phyloP scores from a whole-genome alignment of 495 filamentous ascomycete species.

The Recurvomyces mirabilis region DNA sequence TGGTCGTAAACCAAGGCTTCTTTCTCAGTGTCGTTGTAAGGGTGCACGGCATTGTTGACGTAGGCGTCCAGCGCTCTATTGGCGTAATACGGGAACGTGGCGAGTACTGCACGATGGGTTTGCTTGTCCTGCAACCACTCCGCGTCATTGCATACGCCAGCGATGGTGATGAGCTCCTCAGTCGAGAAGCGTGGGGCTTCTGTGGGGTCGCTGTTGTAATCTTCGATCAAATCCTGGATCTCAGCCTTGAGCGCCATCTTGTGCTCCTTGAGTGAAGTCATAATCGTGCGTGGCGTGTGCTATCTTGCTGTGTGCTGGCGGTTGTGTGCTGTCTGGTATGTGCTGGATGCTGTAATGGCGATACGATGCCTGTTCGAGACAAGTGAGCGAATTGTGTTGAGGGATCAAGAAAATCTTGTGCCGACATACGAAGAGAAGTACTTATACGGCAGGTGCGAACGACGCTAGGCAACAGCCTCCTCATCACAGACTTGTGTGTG shows the following conservation, averaged over 20 bases:
- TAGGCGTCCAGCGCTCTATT: neutral
- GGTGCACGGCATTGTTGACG: no score
- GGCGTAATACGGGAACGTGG: neutral
- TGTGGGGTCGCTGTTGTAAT: neutral
- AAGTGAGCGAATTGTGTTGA: no score
- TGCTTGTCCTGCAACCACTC: neutral
- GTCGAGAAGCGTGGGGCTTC: neutral
- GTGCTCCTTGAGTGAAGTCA: neutral
- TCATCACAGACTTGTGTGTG: no score
- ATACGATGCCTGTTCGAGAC: no score
- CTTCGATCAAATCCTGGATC: neutral
- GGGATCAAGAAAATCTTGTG: no score
- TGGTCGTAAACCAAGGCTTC: no score
- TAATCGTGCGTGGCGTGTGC: neutral
- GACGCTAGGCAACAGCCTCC: no score
- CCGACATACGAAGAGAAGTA: no score
- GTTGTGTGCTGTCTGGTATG: neutral
- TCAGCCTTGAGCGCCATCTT: neutral
- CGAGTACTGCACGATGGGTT: neutral
- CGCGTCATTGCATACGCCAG: neutral
- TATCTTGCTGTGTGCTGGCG: neutral
- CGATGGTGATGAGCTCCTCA: neutral
- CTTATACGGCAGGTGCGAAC: no score
- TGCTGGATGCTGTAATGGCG: no score
- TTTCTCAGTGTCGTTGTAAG: no score